Base-by-base conservation (phyloP, 805 yeast genomes). In the Diddensiella santjacobensis region DNA sequence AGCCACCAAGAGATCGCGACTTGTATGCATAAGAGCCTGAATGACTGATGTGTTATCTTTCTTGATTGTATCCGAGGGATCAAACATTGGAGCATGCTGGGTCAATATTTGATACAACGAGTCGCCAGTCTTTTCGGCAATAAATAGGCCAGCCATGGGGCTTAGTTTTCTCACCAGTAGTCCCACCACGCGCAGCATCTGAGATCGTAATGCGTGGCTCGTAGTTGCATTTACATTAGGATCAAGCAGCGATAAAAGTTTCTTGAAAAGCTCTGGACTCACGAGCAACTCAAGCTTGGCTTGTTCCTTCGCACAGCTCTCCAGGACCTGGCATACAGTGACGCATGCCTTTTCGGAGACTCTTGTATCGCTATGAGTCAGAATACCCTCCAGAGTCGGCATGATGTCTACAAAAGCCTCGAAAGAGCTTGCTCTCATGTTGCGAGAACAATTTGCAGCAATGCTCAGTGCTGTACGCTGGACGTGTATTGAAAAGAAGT, bases 401-500 rank as follows among this genome's bases (percentile, higher is more conserved):
- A 86, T 79, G 1, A 82, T 75, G 35, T 76, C 81, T 46, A 74
- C 69, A 22, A 58, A 47, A 11, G 50, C 44, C 24, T 49, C 42
- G 3, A 38, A 38, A 4, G 48, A 22, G 38, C 38, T 15, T 8
- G 38, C 6, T 17, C 20, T 35, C 2, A 48, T 17, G 10, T 24
- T 18, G 20, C 35, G 33, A 30, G 43, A 29, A 46, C 60, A 42
- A 53, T 52, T 49, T 40, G 66, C 54, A 40, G 58, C 55, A 42
- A 56, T 84, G 0, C 73, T 68, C 30, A 89, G 67, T 13, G 95
- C 87, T 54, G 88, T 84, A 47, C 95, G 71, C 64, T 91, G 98
- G 0, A 95, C 86, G 67, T 87, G 96, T 18, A 81, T 75, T 1
- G 96, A 86, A 64, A 91, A 84, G 60, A 91, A 91, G 62, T 93